phyloP scores from a whole-genome alignment of 2,329 filamentous ascomycete species.

The Botryotinia narcissicola region DNA sequence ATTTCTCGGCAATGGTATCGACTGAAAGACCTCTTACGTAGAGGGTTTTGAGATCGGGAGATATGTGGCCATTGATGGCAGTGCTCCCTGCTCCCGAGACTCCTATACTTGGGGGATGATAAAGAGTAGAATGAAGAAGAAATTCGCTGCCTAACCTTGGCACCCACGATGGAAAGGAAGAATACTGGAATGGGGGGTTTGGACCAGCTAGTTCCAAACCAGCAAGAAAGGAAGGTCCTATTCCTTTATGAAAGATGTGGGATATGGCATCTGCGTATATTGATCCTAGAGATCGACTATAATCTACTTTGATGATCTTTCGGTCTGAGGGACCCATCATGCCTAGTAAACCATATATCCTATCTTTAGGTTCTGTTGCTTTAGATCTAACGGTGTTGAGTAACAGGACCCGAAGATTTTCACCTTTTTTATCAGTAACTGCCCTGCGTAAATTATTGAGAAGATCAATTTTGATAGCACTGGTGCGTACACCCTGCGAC shows the following conservation, averaged over 20 bases:
- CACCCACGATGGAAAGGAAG: neutral
- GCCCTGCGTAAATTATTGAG: neutral
- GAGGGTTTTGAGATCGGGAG: neutral
- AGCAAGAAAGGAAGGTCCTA: neutral
- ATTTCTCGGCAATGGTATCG: neutral
- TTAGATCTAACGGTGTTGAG: constrained; percentile 2
- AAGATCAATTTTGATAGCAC: neutral
- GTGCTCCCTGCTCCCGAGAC: neutral
- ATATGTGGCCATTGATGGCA: neutral
- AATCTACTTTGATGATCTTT: neutral
- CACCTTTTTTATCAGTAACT: neutral
- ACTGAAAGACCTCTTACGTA: neutral
- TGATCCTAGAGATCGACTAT: neutral
- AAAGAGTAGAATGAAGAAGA: neutral
- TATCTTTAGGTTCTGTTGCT: neutral
- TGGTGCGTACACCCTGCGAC: neutral
- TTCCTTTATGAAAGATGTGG: neutral
- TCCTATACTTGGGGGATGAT: neutral
- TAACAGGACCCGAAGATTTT: neutral
- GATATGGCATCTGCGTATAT: constrained; percentile 3
- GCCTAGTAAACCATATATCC: neutral
- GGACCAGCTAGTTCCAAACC: neutral
- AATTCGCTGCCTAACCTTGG: neutral
- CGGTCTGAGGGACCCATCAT: neutral
- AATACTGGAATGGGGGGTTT: neutral